Conservation (phyloP, 208 protist genomes). For the Zelonia costaricensis region DNA sequence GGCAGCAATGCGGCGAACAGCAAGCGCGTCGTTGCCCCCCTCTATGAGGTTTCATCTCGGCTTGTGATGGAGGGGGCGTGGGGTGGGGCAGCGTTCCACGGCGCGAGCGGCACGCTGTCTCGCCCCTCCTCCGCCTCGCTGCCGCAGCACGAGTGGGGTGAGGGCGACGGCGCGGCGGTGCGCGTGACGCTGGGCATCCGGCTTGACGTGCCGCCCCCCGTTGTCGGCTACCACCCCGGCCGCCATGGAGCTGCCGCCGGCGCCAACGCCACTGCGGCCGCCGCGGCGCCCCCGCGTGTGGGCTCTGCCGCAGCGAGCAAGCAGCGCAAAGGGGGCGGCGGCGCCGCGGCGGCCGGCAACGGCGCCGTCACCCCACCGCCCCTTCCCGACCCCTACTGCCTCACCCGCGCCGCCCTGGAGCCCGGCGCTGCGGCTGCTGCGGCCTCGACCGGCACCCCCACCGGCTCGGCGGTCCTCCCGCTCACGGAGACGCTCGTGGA, state of each 20-base stretch:
- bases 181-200: conserved; percentile 2
- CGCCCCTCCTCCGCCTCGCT: too few relatives aligned
- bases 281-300: not conserved
- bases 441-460: not conserved
- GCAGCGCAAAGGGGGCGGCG: conserved; percentile 6
- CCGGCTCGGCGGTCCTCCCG: conserved; percentile 13
- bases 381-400: conserved; percentile 13
- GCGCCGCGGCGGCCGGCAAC: not conserved
- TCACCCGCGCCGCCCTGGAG: conserved; percentile 8
- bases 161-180: not conserved
- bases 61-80: conserved; percentile 26
- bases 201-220: not conserved
- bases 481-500: conserved; percentile 8
- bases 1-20: not conserved
- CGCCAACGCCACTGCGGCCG: not conserved
- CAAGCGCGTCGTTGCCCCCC: conserved; percentile 16
- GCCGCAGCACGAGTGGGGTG: conserved; percentile 23
- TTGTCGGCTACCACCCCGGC: not conserved
- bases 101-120: too few relatives aligned
- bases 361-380: not conserved
- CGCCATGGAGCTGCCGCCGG: not conserved
- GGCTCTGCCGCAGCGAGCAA: not conserved
- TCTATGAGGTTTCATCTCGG: conserved; percentile 28
- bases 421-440: too few relatives aligned
- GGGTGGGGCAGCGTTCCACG: too few relatives aligned